A percentile compares a stretch with the other conserved stretches of the same genome.
phyloP scores from a whole-genome alignment of 805 yeast genomes.

The Lipomyces yamanashiensis region DNA sequence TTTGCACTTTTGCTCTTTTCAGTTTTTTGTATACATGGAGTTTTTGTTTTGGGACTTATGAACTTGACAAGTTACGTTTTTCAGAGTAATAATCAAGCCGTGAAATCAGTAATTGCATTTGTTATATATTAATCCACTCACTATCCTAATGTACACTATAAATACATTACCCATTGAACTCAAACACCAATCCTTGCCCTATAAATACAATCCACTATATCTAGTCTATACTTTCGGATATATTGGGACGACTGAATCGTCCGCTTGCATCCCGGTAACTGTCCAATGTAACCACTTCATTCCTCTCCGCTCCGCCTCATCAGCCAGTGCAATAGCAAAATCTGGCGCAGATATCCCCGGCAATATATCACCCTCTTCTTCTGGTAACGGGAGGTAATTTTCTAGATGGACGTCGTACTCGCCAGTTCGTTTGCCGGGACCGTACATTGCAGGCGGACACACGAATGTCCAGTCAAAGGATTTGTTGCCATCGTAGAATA shows the following conservation, averaged over 20 bases:
- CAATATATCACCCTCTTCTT: slow-evolving; percentile 7
- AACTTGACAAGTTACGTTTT: neutral
- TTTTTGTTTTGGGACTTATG: neutral
- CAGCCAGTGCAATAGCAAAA: slow-evolving; percentile 24
- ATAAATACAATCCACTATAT: neutral
- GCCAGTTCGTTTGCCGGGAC: slow-evolving; percentile 22
- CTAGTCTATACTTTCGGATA: slow-evolving; percentile 9
- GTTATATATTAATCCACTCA: neutral
- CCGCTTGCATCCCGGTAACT: slow-evolving; percentile 16
- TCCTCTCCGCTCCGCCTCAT: slow-evolving; percentile 15
- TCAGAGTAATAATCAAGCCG: neutral
- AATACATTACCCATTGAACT: neutral
- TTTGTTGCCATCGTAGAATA: slow-evolving; percentile 15
- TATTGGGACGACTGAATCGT: slow-evolving; percentile 9
- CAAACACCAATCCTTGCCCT: neutral
- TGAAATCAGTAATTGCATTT: neutral
- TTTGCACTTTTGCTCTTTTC: neutral
- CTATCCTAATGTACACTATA: neutral
- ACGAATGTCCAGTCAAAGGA: slow-evolving; percentile 20
- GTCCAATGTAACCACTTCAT: slow-evolving; percentile 24
- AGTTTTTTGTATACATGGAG: neutral
- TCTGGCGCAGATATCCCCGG: slow-evolving; percentile 22
- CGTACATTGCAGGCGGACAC: slow-evolving; percentile 20
- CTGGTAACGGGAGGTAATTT: slow-evolving; percentile 9
- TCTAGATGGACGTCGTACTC: slow-evolving; percentile 16